Conservation (phyloP, 192 early-diverging fungal species). For the Dissophora ornata region DNA sequence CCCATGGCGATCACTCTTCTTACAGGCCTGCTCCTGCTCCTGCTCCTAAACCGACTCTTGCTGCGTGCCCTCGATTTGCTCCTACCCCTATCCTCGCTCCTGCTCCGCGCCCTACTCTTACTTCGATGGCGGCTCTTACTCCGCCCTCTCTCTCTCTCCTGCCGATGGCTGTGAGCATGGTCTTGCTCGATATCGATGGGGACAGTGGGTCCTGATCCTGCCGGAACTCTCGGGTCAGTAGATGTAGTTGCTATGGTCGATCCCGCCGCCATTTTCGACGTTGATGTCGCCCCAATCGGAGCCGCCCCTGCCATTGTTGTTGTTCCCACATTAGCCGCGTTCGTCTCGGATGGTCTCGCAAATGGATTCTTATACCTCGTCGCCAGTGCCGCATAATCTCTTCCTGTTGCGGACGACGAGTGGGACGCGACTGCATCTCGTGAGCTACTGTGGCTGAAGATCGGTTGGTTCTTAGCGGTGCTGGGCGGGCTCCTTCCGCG, state of each 20-base stretch:
- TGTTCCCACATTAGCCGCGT: too few species aligned
- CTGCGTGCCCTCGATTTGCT: conserved; percentile 13
- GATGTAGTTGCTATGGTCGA: too few species aligned
- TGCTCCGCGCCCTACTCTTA: conserved; percentile 9
- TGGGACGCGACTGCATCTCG: background rate
- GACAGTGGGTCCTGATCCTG: too few species aligned
- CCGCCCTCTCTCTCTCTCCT: conserved; percentile 4
- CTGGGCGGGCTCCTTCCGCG: conserved; percentile 5
- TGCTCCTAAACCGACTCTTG: conserved; percentile 20
- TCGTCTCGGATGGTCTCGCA: background rate
- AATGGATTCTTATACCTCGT: background rate
- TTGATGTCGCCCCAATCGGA: background rate
- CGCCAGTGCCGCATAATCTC: background rate
- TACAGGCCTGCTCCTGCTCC: conserved; percentile 28
- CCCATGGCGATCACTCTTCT: conserved; percentile 28
- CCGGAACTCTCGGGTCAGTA: too few species aligned
- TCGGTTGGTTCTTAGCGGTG: too few species aligned
- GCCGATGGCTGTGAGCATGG: too few species aligned
- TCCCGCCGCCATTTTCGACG: background rate
- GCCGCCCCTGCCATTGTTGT: background rate
- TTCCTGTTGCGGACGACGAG: background rate
- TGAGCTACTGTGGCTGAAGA: too few species aligned
- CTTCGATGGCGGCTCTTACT: conserved; percentile 7
- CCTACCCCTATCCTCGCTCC: conserved; percentile 8
- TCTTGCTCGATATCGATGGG: too few species aligned